These are phyloP conservation scores for Trichosanthes truncata DNA, from an alignment of 306 rosid genomes.

Conservation along the genomic window DNA sequence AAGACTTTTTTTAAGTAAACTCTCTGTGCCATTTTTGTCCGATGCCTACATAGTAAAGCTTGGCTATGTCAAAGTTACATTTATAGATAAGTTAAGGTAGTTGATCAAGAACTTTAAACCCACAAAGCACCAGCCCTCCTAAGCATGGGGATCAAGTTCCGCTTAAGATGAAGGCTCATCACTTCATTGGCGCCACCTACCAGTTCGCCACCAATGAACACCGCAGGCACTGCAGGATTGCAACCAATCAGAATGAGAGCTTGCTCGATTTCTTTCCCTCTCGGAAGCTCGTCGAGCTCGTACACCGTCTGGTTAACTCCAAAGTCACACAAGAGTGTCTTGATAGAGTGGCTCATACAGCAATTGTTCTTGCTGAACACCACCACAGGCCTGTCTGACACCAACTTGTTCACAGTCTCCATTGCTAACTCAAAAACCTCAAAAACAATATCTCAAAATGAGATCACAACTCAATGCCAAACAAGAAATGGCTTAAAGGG, in stretches of 20 bases:
- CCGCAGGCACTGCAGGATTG: constrained; percentile 69
- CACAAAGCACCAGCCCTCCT: constrained; percentile 77
- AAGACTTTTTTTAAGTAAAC: background rate
- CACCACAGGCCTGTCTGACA: constrained; percentile 81
- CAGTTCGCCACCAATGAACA: constrained; percentile 74
- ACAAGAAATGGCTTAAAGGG: background rate
- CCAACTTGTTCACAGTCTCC: constrained; percentile 75
- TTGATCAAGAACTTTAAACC: constrained; percentile 33
- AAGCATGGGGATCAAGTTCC: constrained; percentile 88
- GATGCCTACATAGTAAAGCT: background rate
- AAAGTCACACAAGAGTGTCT: constrained; percentile 64
- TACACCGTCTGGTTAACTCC: constrained; percentile 83
- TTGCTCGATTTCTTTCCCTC: constrained; percentile 85
- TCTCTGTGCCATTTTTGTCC: background rate
- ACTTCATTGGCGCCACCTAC: constrained; percentile 87
- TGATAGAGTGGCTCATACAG: constrained; percentile 82
- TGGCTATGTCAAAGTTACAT: background rate
- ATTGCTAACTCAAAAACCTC: constrained; percentile 4
- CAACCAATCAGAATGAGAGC: constrained; percentile 62
- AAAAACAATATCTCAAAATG: background rate
- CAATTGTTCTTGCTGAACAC: constrained; percentile 90
- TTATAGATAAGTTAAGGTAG: background rate
- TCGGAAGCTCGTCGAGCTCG: constrained; percentile 74
- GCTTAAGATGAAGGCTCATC: constrained; percentile 81
- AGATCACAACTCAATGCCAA: background rate